phyloP scores from a whole-genome alignment of 805 yeast species.

The Candida broadrunensis region DNA sequence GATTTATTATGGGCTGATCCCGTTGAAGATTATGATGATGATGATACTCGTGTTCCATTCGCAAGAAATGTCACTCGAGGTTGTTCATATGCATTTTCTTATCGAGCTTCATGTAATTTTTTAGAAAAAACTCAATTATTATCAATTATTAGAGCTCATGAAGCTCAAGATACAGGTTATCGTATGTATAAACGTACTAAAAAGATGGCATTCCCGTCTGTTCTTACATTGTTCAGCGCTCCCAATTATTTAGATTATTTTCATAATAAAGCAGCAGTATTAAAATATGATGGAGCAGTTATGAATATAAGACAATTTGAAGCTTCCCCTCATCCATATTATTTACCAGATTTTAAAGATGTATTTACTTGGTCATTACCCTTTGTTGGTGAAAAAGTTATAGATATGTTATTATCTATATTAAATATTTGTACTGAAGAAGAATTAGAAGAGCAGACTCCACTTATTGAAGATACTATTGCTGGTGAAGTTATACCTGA shows the following conservation, averaged over 20 bases:
- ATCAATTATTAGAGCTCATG: conserved; percentile 92
- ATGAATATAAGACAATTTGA: conserved; percentile 96
- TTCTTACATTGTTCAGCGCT: conserved; percentile 90
- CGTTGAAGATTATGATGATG: conserved; percentile 69
- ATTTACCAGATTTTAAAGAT: conserved; percentile 96
- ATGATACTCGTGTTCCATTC: conserved; percentile 44
- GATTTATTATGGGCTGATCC: conserved; percentile 98
- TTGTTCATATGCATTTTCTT: conserved; percentile 88
- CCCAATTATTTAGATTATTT: conserved; percentile 92
- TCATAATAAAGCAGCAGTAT: conserved; percentile 91
- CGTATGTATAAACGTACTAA: conserved; percentile 87
- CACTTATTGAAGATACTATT: conserved; percentile 2
- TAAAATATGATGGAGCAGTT: conserved; percentile 86
- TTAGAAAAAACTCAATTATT: conserved; percentile 73
- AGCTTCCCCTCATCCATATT: conserved; percentile 90
- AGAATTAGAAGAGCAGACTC: conserved; percentile 65
- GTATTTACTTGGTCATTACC: conserved; percentile 97
- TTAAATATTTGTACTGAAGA: conserved; percentile 94
- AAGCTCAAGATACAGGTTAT: conserved; percentile 97
- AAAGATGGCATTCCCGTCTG: conserved; percentile 82
- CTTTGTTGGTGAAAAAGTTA: conserved; percentile 93
- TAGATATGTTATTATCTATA: conserved; percentile 87
- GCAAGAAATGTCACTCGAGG: conserved; percentile 78
- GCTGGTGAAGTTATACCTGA: conserved; percentile 10
- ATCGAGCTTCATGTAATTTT: conserved; percentile 76